These are phyloP conservation scores for Eurotiales sp. DNA, from an alignment of 2,329 filamentous ascomycete genomes.

Conservation along the genomic window DNA sequence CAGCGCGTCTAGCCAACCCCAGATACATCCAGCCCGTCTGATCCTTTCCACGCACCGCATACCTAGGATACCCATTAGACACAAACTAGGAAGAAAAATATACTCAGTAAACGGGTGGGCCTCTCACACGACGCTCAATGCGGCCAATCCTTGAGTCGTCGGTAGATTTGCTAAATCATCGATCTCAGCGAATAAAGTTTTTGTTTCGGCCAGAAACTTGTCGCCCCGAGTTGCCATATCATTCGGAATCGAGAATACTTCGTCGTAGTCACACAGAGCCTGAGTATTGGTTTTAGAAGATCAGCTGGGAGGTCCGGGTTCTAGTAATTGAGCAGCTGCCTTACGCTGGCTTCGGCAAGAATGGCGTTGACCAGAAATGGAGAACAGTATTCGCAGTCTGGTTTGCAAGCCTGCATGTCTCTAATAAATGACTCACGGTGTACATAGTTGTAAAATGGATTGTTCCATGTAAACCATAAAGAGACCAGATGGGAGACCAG, in stretches of 20 bases:
- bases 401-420: conserved; percentile 29
- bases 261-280: neutral
- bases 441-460: conserved; percentile 80
- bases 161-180: neutral
- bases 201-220: neutral
- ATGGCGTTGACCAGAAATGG: conserved; percentile 87
- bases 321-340: conserved; percentile 18
- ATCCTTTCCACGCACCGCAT: conserved; percentile 1
- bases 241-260: neutral
- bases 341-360: conserved; percentile 55
- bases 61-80: neutral
- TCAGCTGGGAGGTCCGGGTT: no score
- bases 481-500: conserved; percentile 78
- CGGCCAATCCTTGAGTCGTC: neutral
- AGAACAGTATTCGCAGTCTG: conserved; percentile 70
- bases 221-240: neutral
- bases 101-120: neutral
- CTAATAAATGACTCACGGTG: conserved; percentile 72
- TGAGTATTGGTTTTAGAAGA: no score
- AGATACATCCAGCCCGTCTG: conserved; percentile 2
- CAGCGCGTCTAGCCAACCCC: neutral
- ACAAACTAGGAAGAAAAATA: neutral
- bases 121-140: neutral
- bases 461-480: conserved; percentile 93
- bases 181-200: neutral